Conservation (phyloP, 106 monocot species). For the Apostasia ramifera region DNA sequence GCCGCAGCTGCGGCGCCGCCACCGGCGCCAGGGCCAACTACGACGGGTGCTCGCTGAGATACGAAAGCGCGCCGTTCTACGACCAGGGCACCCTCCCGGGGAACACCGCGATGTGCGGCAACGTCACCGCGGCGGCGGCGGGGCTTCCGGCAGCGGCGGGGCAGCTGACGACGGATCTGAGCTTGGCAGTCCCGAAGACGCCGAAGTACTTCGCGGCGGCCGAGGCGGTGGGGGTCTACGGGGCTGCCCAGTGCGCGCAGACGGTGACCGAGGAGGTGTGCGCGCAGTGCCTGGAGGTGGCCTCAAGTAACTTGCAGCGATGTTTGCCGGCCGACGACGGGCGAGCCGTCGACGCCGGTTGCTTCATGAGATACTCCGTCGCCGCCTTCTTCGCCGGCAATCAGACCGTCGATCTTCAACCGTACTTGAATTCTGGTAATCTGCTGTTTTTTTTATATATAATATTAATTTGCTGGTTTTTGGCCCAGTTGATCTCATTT, state of each 20-base stretch:
- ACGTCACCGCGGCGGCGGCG: not conserved
- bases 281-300: conserved; percentile 40
- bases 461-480: no score
- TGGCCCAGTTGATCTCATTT: no score
- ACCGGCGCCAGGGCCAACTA: conserved; percentile 52
- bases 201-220: conserved; percentile 28
- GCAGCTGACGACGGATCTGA: conserved; percentile 25
- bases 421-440: conserved; percentile 17
- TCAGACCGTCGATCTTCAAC: conserved; percentile 39
- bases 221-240: conserved; percentile 28
- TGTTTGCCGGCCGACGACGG: conserved; percentile 38
- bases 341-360: conserved; percentile 50
- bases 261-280: conserved; percentile 35
- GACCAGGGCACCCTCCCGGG: conserved; percentile 44
- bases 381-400: conserved; percentile 40
- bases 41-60: conserved; percentile 60
- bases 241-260: conserved; percentile 45
- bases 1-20: conserved; percentile 21
- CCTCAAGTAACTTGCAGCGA: conserved; percentile 32
- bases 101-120: conserved; percentile 27
- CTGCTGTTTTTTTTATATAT: not conserved
- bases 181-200: conserved; percentile 20
- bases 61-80: conserved; percentile 52
- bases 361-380: conserved; percentile 61
- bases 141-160: conserved; percentile 8